Conservation (phyloP, 176 grass and related monocot species). For the Carex myosuroides region DNA sequence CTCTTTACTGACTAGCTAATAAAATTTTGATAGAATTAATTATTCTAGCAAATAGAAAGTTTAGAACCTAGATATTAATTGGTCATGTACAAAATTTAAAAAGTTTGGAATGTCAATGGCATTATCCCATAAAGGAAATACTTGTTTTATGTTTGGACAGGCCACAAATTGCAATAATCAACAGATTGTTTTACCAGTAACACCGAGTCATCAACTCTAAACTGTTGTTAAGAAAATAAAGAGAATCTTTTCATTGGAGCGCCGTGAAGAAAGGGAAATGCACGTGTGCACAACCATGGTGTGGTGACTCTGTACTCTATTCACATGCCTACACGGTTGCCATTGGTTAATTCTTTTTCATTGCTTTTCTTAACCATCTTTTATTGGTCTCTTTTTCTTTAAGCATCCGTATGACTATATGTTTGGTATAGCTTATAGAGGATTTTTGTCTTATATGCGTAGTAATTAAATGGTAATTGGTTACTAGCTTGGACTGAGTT, state of each 20-base stretch:
- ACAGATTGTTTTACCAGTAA: not conserved
- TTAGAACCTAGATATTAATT: not conserved
- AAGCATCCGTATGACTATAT: not conserved
- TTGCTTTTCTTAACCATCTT: not conserved
- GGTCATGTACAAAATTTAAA: not conserved
- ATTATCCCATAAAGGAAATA: not conserved
- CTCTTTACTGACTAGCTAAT: not conserved
- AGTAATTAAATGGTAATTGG: not conserved
- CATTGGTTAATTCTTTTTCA: not conserved
- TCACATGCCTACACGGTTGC: constrained; percentile 6
- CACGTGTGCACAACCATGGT: not conserved
- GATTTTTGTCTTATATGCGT: not conserved
- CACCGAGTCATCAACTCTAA: not conserved
- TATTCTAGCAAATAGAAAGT: not conserved
- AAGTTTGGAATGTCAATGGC: not conserved
- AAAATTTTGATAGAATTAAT: not conserved
- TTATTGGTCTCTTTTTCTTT: not conserved
- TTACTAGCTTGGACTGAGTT: not conserved
- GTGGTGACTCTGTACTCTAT: not conserved
- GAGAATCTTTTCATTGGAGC: not conserved
- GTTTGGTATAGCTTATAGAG: not conserved
- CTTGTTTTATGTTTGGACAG: not conserved
- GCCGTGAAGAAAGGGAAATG: constrained; percentile 15
- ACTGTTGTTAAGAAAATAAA: not conserved
- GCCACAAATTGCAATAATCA: not conserved